These are phyloP conservation scores for Starmerella sirachaensis DNA, from an alignment of 805 yeast genomes.

Conservation along the genomic window DNA sequence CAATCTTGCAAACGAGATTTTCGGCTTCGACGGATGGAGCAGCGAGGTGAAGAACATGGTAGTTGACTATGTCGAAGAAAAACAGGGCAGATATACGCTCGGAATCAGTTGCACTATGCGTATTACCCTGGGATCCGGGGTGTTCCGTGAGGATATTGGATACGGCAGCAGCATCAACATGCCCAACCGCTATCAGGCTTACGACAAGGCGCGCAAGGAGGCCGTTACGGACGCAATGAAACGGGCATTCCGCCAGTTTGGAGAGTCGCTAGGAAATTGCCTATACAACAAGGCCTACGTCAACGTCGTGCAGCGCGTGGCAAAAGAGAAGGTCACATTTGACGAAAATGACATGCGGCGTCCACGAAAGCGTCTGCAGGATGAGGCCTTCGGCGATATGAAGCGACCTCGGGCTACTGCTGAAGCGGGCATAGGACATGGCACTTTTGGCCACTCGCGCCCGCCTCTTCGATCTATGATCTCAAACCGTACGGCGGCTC, in stretches of 20 bases:
- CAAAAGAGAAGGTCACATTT: slow-evolving; percentile 10
- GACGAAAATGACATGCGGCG: slow-evolving; percentile 21
- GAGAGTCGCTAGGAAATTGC: slow-evolving; percentile 54
- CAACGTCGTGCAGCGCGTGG: slow-evolving; percentile 36
- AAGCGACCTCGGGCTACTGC: not conserved
- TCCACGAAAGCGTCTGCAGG: slow-evolving; percentile 12
- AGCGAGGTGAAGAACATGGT: slow-evolving; percentile 46
- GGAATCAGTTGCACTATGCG: slow-evolving; percentile 38
- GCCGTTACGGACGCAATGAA: slow-evolving; percentile 71
- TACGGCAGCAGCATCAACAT: slow-evolving; percentile 51
- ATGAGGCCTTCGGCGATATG: not conserved
- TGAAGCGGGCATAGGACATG: not conserved
- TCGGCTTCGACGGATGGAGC: slow-evolving; percentile 72
- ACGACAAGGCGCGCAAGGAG: slow-evolving; percentile 67
- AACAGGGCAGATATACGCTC: slow-evolving; percentile 19
- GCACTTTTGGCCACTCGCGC: not conserved
- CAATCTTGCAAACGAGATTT: slow-evolving; percentile 59
- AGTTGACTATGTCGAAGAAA: slow-evolving; percentile 39
- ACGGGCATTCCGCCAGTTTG: slow-evolving; percentile 68
- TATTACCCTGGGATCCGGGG: slow-evolving; percentile 58
- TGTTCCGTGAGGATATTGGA: slow-evolving; percentile 59
- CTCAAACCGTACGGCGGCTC: not conserved
- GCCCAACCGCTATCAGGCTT: slow-evolving; percentile 39
- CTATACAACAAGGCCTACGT: slow-evolving; percentile 30
- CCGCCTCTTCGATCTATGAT: not conserved